Evolutionary conservation across 306 rosid species (phyloP).

Genomic region (Castanea mollissima): DNA sequence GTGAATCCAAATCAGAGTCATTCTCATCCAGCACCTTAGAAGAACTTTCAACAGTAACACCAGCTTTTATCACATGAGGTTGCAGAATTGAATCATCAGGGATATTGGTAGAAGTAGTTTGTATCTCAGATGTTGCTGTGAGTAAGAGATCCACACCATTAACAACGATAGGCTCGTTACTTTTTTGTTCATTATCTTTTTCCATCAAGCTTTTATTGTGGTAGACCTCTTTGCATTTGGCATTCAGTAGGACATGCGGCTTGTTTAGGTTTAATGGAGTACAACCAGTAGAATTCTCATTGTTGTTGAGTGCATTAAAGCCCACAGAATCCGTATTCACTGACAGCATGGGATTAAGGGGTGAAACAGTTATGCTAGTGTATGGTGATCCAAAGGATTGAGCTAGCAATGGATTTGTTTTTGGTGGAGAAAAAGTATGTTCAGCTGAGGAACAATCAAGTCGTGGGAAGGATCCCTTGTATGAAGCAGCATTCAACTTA

Average conservation of each 20-base stretch:
- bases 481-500: not conserved
- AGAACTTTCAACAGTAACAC: slow-evolving; percentile 10
- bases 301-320: not conserved
- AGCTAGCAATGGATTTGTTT: not conserved
- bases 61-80: not conserved
- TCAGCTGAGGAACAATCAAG: not conserved
- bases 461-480: not conserved
- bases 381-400: slow-evolving; percentile 4
- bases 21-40: slow-evolving; percentile 29
- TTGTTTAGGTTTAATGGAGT: not conserved
- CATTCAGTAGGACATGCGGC: not conserved
- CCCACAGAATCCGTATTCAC: not conserved
- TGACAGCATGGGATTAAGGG: not conserved
- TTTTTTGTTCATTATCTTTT: not conserved
- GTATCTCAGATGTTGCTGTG: not conserved
- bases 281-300: slow-evolving; percentile 7
- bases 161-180: not conserved
- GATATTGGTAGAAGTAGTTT: no score
- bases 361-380: not conserved
- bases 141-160: slow-evolving; percentile 1
- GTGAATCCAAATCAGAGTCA: slow-evolving; percentile 67
- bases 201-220: slow-evolving; percentile 6
- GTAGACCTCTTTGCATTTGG: slow-evolving; percentile 13
- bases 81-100: not conserved
- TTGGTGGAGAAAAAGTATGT: not conserved